A percentile compares a stretch with the other conserved stretches of the same genome.
Conservation (phyloP, 768 basidiomycete species). For the Porphyrellus cyaneotinctus region DNA sequence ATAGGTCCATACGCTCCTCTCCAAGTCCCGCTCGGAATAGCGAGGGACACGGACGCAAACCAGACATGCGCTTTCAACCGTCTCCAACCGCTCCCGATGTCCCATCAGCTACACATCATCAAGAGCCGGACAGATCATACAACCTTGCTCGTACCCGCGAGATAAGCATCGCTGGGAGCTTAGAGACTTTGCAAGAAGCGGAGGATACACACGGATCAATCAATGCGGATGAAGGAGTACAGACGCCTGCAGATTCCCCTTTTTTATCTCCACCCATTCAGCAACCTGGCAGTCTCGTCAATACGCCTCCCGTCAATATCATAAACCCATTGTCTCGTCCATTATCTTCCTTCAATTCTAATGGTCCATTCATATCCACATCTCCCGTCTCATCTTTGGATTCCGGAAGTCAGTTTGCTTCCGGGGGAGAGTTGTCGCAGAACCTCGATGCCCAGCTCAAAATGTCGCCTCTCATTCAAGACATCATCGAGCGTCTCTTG, state of each 20-base stretch:
- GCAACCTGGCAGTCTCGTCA: conserved; percentile 36
- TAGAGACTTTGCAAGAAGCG: conserved; percentile 53
- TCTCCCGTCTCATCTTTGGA: conserved; percentile 79
- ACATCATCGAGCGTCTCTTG: conserved; percentile 69
- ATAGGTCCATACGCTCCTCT: conserved; percentile 64
- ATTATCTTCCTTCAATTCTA: conserved; percentile 42
- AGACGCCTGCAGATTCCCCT: conserved; percentile 28
- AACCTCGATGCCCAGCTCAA: conserved; percentile 73
- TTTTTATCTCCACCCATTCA: conserved; percentile 40
- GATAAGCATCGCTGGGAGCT: conserved; percentile 43
- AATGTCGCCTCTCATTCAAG: conserved; percentile 69
- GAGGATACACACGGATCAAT: conserved; percentile 45
- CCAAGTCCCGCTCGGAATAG: conserved; percentile 55
- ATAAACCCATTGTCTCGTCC: conserved; percentile 33
- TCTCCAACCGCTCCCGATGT: conserved; percentile 38
- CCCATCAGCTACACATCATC: conserved; percentile 46
- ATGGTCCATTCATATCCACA: conserved; percentile 50
- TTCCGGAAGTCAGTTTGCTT: conserved; percentile 62
- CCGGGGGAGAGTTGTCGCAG: conserved; percentile 42
- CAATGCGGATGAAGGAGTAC: conserved; percentile 24
- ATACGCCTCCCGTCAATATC: conserved; percentile 46
- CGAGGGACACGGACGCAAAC: conserved; percentile 18
- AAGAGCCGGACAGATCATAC: conserved; percentile 44
- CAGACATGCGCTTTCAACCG: conserved; percentile 32
- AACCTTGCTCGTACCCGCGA: conserved; percentile 44